Conservation (phyloP, 78 protist genomes). For the Andalucia godoyi region DNA sequence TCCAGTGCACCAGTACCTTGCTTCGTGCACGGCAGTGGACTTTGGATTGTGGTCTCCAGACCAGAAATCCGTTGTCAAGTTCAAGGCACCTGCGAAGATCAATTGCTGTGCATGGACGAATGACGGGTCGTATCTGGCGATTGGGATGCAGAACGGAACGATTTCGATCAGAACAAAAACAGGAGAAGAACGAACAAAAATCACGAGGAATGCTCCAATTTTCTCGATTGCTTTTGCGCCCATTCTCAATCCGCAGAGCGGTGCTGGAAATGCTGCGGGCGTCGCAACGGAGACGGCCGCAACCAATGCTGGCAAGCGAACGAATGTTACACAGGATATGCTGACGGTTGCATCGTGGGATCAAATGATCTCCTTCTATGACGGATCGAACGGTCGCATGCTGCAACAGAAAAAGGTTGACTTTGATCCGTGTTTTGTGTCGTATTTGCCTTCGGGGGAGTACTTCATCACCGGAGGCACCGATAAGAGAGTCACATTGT, state of each 20-base stretch:
- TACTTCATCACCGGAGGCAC: conserved; percentile 49
- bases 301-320: not conserved
- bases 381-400: conserved; percentile 8
- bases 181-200: conserved; percentile 9
- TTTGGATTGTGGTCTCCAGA: conserved; percentile 68
- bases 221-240: conserved; percentile 45
- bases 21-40: conserved; percentile 45
- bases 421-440: conserved; percentile 48
- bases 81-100: conserved; percentile 17
- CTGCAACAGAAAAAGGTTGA: conserved; percentile 24
- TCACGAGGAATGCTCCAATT: conserved; percentile 34
- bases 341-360: conserved; percentile 69
- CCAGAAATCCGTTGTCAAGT: conserved; percentile 36
- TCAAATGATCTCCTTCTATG: conserved; percentile 36
- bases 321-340: conserved; percentile 11
- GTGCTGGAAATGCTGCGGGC: not conserved
- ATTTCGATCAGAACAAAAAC: conserved; percentile 29
- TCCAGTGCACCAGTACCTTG: conserved; percentile 50
- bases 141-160: conserved; percentile 50
- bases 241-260: not conserved
- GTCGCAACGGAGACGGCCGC: conserved; percentile 9
- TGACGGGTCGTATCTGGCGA: conserved; percentile 58
- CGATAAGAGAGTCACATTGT: conserved; percentile 31
- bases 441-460: conserved; percentile 41
- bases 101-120: conserved; percentile 43